phyloP scores from a whole-genome alignment of 2,329 filamentous ascomycete species.

The Elsinoe arachidis region DNA sequence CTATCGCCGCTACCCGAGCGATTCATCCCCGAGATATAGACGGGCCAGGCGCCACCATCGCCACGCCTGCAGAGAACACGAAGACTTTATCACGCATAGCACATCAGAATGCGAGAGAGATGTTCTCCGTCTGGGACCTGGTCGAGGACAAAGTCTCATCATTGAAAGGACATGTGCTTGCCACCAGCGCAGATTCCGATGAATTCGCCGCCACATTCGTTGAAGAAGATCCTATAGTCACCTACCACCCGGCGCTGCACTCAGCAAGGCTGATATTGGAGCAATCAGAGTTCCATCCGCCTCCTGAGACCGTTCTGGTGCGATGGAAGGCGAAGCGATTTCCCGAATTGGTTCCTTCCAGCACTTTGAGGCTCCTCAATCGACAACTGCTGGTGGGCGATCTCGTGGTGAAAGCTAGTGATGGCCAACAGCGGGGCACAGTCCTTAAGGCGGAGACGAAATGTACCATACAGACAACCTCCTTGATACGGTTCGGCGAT shows the following conservation, averaged over 20 bases:
- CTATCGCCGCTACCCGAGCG: too few relatives aligned
- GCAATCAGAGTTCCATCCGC: conserved; percentile 28
- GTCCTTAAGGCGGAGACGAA: conserved; percentile 41
- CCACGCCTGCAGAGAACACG: too few relatives aligned
- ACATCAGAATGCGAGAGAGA: background rate
- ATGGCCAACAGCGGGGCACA: conserved; percentile 45
- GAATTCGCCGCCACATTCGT: background rate
- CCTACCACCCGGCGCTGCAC: background rate
- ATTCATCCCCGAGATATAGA: too few relatives aligned
- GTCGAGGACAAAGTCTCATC: background rate
- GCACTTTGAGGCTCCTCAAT: conserved; percentile 43
- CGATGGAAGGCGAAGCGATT: conserved; percentile 35
- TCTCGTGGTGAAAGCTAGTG: conserved; percentile 42
- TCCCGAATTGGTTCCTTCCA: conserved; percentile 19
- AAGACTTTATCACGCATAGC: too few relatives aligned
- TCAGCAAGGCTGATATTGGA: background rate
- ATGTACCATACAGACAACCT: conserved; percentile 36
- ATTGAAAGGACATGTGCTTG: background rate
- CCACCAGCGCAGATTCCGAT: conserved; percentile 9
- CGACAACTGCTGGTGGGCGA: conserved; percentile 48
- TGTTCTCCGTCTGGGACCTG: conserved; percentile 2
- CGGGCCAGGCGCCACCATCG: too few relatives aligned
- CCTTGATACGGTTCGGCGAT: conserved; percentile 18
- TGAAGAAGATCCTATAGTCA: background rate
- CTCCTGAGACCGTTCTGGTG: conserved; percentile 44